Evolutionary conservation across 768 basidiomycete genomes (phyloP), one percentile per base, ranked within the genome.

Genomic region (Gelatoporia subvermispora): DNA sequence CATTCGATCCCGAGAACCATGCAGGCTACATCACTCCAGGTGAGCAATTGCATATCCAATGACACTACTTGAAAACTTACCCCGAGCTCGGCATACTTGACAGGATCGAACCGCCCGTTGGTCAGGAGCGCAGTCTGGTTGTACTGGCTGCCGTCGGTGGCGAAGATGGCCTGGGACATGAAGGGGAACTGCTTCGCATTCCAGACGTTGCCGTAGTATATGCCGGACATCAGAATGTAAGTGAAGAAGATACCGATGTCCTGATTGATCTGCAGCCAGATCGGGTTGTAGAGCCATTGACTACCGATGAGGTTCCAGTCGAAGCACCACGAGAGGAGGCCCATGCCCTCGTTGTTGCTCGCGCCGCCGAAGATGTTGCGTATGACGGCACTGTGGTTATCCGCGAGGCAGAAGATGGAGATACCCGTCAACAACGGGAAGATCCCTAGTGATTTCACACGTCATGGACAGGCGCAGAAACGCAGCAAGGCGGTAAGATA

Each of bases 291-390:
- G 28, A 73, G 59, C 36, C 73, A 75, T 23, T 69, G 68, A 43
- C 72, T 68, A 28, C 71, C 75, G 50, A 79, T 72, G 49, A 77
- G 73, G 55, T 80, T 78, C 81, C 82, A 84, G 56, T 85, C 82
- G 13, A 84, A 65, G 52, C 71, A 81, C 35, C 83, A 59, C 1
- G 81, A 72, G 38, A 84, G 74, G 44, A 77, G 63, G 10, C 81
- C 82, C 36, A 84, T 71, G 7, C 82, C 81, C 61, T 83, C 81
- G 47, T 84, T 64, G 56, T 64, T 64, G 54, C 55, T 58, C 10
- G 82, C 47, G 73, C 81, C 59, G 35, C 56, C 58, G 43, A 61
- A 59, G 28, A 64, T 47, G 44, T 56, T 59, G 18, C 58, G 48
- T 52, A 61, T 58, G 4, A 62, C 59, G 0, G 54, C 42, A 54